Evolutionary conservation across 257 asterid genomes (phyloP).

Genomic region (Capsicum pubescens): DNA sequence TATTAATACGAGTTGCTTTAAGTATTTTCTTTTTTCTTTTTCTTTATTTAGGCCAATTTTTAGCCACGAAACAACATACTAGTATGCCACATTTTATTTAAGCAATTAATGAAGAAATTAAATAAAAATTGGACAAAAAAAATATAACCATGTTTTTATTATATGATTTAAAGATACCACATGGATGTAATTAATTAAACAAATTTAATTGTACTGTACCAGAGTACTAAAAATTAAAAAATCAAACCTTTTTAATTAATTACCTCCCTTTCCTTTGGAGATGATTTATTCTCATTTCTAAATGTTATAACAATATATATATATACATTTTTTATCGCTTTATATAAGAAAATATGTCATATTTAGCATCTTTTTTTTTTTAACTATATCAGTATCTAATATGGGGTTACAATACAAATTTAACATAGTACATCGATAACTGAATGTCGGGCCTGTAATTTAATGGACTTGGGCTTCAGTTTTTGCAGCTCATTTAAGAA

Average conservation of each 20-base stretch:
- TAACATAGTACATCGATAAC: neutral
- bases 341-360: neutral
- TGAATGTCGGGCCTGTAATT: neutral
- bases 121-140: neutral
- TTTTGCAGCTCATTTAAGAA: no score
- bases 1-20: rapidly evolving
- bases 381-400: neutral
- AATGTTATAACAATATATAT: neutral
- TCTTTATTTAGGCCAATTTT: neutral
- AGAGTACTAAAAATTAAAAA: neutral
- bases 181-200: neutral
- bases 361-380: neutral
- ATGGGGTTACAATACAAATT: neutral
- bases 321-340: neutral
- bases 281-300: neutral
- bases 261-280: neutral
- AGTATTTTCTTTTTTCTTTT: neutral
- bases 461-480: no score
- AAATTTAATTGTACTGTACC: neutral
- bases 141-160: neutral
- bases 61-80: neutral
- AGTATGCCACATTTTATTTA: neutral
- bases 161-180: neutral
- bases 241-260: neutral
- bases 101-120: conserved; percentile 10